These are phyloP conservation scores for Circinella umbellata DNA, from an alignment of 371 early-diverging fungal genomes.

Conservation along the genomic window DNA sequence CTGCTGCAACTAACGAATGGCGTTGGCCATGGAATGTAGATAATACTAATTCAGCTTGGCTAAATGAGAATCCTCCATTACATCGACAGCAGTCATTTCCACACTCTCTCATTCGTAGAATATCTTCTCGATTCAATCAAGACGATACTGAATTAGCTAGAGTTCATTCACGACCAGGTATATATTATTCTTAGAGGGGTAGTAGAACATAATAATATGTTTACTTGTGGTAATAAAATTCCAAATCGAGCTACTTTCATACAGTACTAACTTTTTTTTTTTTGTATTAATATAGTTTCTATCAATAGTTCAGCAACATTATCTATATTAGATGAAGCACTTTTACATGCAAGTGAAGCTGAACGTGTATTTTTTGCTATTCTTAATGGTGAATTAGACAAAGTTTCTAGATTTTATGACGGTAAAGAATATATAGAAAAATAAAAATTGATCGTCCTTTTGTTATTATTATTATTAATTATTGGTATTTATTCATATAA, in stretches of 20 bases:
- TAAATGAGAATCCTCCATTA: not conserved
- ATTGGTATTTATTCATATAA: not conserved
- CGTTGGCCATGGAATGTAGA: conserved; percentile 23
- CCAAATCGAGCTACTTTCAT: conserved; percentile 8
- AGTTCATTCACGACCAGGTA: conserved; percentile 31
- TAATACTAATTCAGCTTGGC: not conserved
- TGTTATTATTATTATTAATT: not conserved
- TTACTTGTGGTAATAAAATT: not conserved
- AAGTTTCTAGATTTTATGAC: conserved; percentile 66
- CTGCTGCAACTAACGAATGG: conserved; percentile 13
- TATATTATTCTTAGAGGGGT: not conserved
- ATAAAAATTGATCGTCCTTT: not conserved
- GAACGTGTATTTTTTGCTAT: conserved; percentile 66
- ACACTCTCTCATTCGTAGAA: conserved; percentile 26
- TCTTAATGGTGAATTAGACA: conserved; percentile 64
- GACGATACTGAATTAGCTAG: conserved; percentile 27
- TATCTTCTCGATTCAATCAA: conserved; percentile 26
- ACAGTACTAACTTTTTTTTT: conserved; percentile 1
- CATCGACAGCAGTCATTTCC: conserved; percentile 26
- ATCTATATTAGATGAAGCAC: conserved; percentile 50
- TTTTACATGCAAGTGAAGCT: conserved; percentile 48
- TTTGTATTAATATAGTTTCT: conserved; percentile 21
- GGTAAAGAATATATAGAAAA: conserved; percentile 29
- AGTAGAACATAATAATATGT: not conserved
- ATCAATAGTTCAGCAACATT: conserved; percentile 24